Base-by-base conservation (phyloP, 257 asterid genomes). In the Ajuga chamaepitys region DNA sequence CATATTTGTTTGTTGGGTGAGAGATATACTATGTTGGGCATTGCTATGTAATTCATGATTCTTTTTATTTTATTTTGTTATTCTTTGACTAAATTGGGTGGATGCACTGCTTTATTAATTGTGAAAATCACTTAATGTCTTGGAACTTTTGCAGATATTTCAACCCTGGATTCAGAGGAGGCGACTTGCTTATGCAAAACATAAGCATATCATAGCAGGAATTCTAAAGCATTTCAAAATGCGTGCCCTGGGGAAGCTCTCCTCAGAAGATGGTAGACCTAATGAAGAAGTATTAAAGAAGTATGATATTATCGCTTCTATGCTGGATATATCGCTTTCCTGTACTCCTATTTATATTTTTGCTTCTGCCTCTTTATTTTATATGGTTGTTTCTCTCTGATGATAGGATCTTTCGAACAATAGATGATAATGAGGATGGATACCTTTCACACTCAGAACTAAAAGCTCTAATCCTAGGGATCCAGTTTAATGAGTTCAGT, bases 111-210 rank as follows among this genome's bases (percentile, higher is more conserved):
- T 8, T 53, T 14, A 30, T 2, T 66, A 70, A 12, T 28, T 48
- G 21, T 35, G 9, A 25, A 11, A 32, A 56, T 26, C 41, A 61
- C 38, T 40, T 40, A 12, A 28, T 9, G 5, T 61, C 20, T 45
- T 47, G 4, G 4, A 55, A 76, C 66, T 67, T 32, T 34, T 73
- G 58, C 83, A 85, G 95, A 84, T 86, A 25, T 83, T 89, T 68
- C 95, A 87, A 66, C 99, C 99, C 9, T 73, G 86, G 96, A 76
- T 93, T 58, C 99, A 93, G 74, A 83, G 70, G 77, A 81, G 99
- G 53, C 77, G 81, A 42, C 82, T 93, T 68, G 82, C 76, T 50
- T 93, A 35, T 62, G 83, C 81, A 54, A 85, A 87, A 75, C 97
- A 89, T 70, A 93, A 84, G 77, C 97, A 83, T 78, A 78, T 93